Percentiles rank a stretch among this genome's conserved stretches.
phyloP scores from a whole-genome alignment of 2,329 filamentous ascomycete genomes.

The Penicillium brevicompactum region DNA sequence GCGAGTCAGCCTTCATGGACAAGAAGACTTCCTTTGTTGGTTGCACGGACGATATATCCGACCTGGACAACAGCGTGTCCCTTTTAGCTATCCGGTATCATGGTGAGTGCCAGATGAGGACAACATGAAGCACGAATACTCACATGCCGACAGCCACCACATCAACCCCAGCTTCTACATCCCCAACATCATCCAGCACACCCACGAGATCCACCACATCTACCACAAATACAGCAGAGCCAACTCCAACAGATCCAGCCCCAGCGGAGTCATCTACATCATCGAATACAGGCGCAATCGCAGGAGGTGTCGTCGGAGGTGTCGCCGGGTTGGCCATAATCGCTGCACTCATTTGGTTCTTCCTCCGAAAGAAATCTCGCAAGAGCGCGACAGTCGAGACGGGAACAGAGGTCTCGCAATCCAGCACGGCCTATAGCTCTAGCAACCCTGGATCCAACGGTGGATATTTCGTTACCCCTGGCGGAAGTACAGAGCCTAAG shows the following conservation, averaged over 20 bases:
- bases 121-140: not conserved
- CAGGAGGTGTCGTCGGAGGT: slow-evolving; percentile 21
- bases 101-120: not conserved
- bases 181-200: not conserved
- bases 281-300: slow-evolving; percentile 6
- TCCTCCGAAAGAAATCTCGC: slow-evolving; percentile 4
- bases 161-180: not conserved
- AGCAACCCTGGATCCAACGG: not conserved
- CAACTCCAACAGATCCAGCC: not conserved
- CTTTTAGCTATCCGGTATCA: slow-evolving; percentile 3
- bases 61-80: not conserved
- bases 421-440: not conserved
- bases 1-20: slow-evolving; percentile 12
- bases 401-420: not conserved
- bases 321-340: slow-evolving; percentile 18
- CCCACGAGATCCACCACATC: not conserved
- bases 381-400: not conserved
- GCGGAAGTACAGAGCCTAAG: not conserved
- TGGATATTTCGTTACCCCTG: not conserved
- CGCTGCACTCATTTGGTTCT: slow-evolving; percentile 16
- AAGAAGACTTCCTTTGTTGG: slow-evolving; percentile 11
- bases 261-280: not conserved
- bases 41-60: slow-evolving; percentile 12
- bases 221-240: not conserved
- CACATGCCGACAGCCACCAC: not conserved